Evolutionary conservation across 2,329 filamentous ascomycete species (phyloP).

Genomic region (Sporothrix pallida): DNA sequence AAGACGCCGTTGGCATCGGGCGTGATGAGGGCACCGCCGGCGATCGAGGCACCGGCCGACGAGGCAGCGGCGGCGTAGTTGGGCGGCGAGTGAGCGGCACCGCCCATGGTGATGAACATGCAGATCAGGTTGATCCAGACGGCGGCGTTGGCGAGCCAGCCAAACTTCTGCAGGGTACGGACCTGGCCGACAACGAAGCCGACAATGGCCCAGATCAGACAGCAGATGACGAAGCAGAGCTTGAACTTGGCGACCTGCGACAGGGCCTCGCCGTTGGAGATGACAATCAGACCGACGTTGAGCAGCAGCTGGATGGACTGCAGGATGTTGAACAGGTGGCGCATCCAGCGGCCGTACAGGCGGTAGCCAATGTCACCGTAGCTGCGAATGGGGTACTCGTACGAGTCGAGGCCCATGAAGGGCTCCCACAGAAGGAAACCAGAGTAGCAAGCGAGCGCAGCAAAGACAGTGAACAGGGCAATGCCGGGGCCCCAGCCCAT

Average conservation of each 20-base stretch:
- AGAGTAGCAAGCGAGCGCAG: slow-evolving; percentile 50
- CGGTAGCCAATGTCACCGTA: slow-evolving; percentile 58
- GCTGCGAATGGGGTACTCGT: slow-evolving; percentile 53
- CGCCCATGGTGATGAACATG: slow-evolving; percentile 62
- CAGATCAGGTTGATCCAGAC: slow-evolving; percentile 62
- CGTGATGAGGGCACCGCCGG: slow-evolving; percentile 43
- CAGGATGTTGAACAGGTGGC: slow-evolving; percentile 55
- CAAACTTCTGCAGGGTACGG: slow-evolving; percentile 59
- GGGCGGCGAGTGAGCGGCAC: slow-evolving; percentile 55
- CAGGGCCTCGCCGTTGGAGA: slow-evolving; percentile 60
- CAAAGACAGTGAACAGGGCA: slow-evolving; percentile 54
- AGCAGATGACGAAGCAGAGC: slow-evolving; percentile 60
- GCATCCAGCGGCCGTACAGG: slow-evolving; percentile 51
- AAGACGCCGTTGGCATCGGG: slow-evolving; percentile 45
- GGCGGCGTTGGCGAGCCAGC: slow-evolving; percentile 61
- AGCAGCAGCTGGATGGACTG: slow-evolving; percentile 57
- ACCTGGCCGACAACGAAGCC: slow-evolving; percentile 63
- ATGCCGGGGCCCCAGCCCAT: slow-evolving; percentile 49
- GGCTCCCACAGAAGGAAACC: slow-evolving; percentile 55
- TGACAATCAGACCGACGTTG: slow-evolving; percentile 58
- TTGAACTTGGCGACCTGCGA: slow-evolving; percentile 57
- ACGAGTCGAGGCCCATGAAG: slow-evolving; percentile 54
- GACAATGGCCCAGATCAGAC: slow-evolving; percentile 55
- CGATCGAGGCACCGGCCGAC: slow-evolving; percentile 43
- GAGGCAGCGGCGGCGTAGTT: slow-evolving; percentile 50